These are phyloP conservation scores for Zanthoxylum bungeanum DNA, from an alignment of 345 rosid genomes.

Conservation along the genomic window DNA sequence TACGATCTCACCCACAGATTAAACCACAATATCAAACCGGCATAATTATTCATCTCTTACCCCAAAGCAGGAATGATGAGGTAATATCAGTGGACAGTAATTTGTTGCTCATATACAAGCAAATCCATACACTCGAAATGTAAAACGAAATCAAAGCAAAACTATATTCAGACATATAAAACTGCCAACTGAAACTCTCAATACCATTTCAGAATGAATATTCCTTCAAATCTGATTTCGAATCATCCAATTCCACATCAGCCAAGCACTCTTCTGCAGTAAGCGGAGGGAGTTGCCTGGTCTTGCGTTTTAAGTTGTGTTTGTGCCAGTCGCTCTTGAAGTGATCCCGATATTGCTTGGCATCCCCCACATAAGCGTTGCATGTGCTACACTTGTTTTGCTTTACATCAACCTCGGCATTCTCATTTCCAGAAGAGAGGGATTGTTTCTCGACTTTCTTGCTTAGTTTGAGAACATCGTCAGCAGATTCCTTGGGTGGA, in stretches of 20 bases:
- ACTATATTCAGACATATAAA: not conserved
- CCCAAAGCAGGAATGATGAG: too few species aligned
- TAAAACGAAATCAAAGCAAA: too few species aligned
- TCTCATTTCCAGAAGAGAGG: conserved; percentile 35
- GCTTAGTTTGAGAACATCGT: conserved; percentile 35
- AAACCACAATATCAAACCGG: too few species aligned
- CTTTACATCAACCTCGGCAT: conserved; percentile 47
- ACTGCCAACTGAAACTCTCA: not conserved
- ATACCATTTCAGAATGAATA: conserved; percentile 55
- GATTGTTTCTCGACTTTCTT: conserved; percentile 60
- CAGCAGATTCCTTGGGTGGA: conserved; percentile 32
- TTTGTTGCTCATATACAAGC: too few species aligned
- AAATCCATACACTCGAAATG: too few species aligned
- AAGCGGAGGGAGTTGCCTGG: conserved; percentile 78
- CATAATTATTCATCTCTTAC: too few species aligned
- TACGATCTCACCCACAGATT: too few species aligned
- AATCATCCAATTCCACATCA: too few species aligned
- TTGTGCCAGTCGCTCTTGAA: conserved; percentile 98
- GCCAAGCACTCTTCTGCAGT: conserved; percentile 74
- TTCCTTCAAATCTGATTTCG: too few species aligned
- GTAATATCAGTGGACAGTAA: too few species aligned
- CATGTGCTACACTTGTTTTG: conserved; percentile 84
- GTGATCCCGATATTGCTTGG: conserved; percentile 84
- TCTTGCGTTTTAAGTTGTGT: conserved; percentile 89
- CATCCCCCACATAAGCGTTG: conserved; percentile 67